Evolutionary conservation across 164 flowering plant species (phyloP).

Genomic region (Stephania cephalantha): DNA sequence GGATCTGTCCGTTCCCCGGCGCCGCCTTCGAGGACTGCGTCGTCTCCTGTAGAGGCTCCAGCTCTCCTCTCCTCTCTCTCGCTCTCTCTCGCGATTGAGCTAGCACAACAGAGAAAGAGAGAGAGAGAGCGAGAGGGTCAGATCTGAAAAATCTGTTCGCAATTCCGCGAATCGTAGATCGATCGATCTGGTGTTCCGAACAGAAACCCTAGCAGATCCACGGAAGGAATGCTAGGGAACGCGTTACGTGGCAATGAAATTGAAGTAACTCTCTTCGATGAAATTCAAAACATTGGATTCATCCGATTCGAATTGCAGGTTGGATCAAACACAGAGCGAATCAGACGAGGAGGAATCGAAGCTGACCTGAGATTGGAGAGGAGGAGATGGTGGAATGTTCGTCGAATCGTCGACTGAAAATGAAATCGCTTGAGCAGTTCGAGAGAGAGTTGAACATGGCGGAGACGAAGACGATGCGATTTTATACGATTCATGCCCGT

Average conservation of each 20-base stretch:
- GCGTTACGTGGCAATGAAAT: neutral
- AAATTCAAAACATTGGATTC: neutral
- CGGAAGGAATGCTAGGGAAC: neutral
- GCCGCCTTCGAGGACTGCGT: slow-evolving; percentile 37
- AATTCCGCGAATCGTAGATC: neutral
- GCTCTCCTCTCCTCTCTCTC: slow-evolving; percentile 22
- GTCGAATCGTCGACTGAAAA: neutral
- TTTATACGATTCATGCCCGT: neutral
- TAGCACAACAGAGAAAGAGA: neutral
- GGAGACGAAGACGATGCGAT: neutral
- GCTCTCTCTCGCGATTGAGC: neutral
- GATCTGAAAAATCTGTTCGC: neutral
- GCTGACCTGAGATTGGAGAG: neutral
- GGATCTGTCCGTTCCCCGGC: slow-evolving; percentile 74
- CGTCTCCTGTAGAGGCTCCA: slow-evolving; percentile 58
- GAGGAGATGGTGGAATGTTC: neutral
- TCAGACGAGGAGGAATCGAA: neutral
- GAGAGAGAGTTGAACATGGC: neutral
- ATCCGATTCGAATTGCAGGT: too few species aligned
- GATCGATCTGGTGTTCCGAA: neutral
- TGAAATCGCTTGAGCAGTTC: neutral
- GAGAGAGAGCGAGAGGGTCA: neutral
- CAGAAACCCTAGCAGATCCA: neutral
- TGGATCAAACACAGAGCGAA: neutral
- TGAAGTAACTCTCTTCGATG: neutral